These are phyloP conservation scores for Stachybotrys elegans DNA, from an alignment of 2,329 filamentous ascomycete genomes.

Conservation along the genomic window DNA sequence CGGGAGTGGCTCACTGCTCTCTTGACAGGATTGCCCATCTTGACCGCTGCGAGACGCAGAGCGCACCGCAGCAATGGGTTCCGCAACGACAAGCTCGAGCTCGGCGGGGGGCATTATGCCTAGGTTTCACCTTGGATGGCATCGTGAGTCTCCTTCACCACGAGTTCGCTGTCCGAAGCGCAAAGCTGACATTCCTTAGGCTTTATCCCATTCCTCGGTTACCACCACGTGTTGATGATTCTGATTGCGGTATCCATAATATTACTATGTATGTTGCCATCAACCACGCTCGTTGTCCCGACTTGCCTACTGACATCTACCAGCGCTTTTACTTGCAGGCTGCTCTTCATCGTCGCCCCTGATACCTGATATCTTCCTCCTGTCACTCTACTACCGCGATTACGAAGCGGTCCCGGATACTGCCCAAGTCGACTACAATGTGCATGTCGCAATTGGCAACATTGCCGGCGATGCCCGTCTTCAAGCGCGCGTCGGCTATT, in stretches of 20 bases:
- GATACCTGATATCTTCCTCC: constrained; percentile 93
- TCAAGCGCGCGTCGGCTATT: constrained; percentile 93
- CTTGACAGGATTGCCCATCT: constrained; percentile 3
- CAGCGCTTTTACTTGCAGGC: constrained; percentile 86
- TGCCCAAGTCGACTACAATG: constrained; percentile 84
- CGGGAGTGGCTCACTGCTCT: constrained; percentile 14
- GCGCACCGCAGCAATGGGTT: constrained; percentile 16
- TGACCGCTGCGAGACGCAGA: not conserved
- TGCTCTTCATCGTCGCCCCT: constrained; percentile 95
- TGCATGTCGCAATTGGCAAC: constrained; percentile 79
- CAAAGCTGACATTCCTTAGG: constrained; percentile 35
- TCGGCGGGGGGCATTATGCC: constrained; percentile 20
- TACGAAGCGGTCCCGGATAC: constrained; percentile 80
- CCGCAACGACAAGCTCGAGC: constrained; percentile 18
- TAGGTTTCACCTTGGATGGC: constrained; percentile 43
- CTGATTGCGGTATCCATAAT: constrained; percentile 92
- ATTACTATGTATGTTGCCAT: constrained; percentile 72
- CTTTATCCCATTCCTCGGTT: constrained; percentile 64
- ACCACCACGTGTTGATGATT: constrained; percentile 93
- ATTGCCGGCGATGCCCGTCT: constrained; percentile 81
- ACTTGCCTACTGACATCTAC: constrained; percentile 8
- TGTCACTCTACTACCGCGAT: constrained; percentile 92
- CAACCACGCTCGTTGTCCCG: not conserved
- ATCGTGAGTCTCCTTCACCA: constrained; percentile 31
- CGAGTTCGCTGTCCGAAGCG: constrained; percentile 12